Base-by-base conservation (phyloP, 768 basidiomycete species). In the Leccinum disarticulatum region DNA sequence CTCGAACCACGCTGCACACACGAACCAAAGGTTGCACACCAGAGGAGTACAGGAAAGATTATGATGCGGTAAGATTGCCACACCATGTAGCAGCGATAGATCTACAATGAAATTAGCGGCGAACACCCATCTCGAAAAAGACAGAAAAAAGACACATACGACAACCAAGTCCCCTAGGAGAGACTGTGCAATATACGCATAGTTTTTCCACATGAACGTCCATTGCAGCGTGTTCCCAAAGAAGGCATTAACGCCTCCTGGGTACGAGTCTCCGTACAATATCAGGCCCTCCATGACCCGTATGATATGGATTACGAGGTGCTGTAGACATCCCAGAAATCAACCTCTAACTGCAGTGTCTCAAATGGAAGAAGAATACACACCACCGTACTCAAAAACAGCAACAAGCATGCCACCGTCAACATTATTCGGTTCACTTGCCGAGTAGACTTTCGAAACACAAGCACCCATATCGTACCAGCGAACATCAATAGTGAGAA, bases 401-500 rank as follows among this genome's bases (percentile, higher is more conserved):
- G 58, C 13, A 77, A 66, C 25, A 63, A 27, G n/a, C 66, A 68
- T 0, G 75, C 64, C 13, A 63, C 65, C 5, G 49, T 17, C 3
- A 74, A 4, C 67, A 71, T 70, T 25, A 49, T 60, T 4, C 9
- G 33, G 50, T 74, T 69, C 50, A 74, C 31, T 6, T 46, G 36
- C 10, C 35, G 22, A 9, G 55, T 55, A 8, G 55, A 36, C 9
- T 35, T 61, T 19, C 55, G 55, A 27, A 49, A 54, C 6, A 59
- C 35, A n/a, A 76, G 36, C 1, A 59, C 65, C 64, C 69, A 71
- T 11, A 77, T 47, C 1, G 74, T 72, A 3, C 63, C 66, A 7
- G 66, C 64, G 59, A 74, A 77, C 76, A 77, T 76, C 41, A 76
- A 55, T 28, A 75, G 33, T 5, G 74, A 77, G 56, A 76, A 73